Percentiles rank a stretch among this genome's conserved stretches.
These are phyloP conservation scores for Colletotrichum sp. DNA, from an alignment of 2,329 filamentous ascomycete genomes.

Conservation along the genomic window DNA sequence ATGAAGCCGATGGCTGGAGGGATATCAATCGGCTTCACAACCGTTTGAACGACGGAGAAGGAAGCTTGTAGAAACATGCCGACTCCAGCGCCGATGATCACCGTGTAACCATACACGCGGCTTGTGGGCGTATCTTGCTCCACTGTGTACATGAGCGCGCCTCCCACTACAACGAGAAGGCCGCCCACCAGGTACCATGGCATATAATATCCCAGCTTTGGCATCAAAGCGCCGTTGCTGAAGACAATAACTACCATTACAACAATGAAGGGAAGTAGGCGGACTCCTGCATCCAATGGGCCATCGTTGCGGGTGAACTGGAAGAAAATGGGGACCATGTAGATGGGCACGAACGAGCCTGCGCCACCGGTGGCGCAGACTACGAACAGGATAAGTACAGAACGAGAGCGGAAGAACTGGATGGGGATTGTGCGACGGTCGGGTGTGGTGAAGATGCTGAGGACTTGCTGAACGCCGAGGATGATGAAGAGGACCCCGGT, in stretches of 20 bases:
- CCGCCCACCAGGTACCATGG: conserved; percentile 42
- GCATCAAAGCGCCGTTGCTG: conserved; percentile 34
- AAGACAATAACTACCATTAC: background rate
- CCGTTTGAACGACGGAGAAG: conserved; percentile 40
- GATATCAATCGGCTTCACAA: conserved; percentile 30
- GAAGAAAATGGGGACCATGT: background rate
- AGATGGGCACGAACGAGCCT: background rate
- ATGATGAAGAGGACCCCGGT: conserved; percentile 35
- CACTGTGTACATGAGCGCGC: conserved; percentile 32
- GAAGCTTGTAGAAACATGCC: conserved; percentile 36
- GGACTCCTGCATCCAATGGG: background rate
- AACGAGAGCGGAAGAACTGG: background rate
- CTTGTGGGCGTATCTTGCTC: conserved; percentile 18
- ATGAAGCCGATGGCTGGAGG: conserved; percentile 39
- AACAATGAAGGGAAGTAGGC: background rate
- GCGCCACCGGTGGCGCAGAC: background rate
- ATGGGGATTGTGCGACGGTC: background rate
- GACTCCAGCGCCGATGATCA: conserved; percentile 45
- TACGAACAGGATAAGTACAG: background rate
- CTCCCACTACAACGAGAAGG: conserved; percentile 35
- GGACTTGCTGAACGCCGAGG: background rate
- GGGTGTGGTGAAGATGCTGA: conserved; percentile 21
- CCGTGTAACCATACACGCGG: conserved; percentile 37
- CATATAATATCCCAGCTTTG: conserved; percentile 33
- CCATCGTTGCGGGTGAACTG: background rate